phyloP scores from a whole-genome alignment of 1,139 yeast genomes.

The Kodamaea arcana region DNA sequence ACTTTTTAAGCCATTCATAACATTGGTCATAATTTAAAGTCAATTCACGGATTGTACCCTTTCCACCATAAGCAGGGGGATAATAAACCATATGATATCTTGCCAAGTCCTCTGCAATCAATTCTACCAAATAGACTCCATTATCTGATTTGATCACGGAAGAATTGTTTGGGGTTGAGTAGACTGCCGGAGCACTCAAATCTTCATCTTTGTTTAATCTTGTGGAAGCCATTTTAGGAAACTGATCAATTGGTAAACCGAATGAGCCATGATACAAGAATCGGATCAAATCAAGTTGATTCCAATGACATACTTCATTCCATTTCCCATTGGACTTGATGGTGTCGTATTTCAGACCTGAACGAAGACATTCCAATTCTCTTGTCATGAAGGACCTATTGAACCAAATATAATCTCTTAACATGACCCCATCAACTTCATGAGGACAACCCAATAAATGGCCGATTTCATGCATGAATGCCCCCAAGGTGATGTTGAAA shows the following conservation, averaged over 20 bases:
- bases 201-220: constrained; percentile 13
- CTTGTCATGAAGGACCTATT: constrained; percentile 78
- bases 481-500: constrained; percentile 81
- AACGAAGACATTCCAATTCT: constrained; percentile 57
- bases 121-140: constrained; percentile 74
- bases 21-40: constrained; percentile 45
- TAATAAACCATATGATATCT: constrained; percentile 57
- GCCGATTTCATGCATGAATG: constrained; percentile 94
- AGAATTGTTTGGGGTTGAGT: constrained; percentile 36
- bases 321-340: constrained; percentile 59
- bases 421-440: constrained; percentile 85
- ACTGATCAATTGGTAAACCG: constrained; percentile 60
- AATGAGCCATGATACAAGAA: constrained; percentile 81
- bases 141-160: constrained; percentile 46
- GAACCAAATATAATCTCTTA: constrained; percentile 76
- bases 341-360: constrained; percentile 31
- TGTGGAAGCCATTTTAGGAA: constrained; percentile 28
- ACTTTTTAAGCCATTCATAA: constrained; percentile 34
- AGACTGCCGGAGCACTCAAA: constrained; percentile 23
- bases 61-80: constrained; percentile 54
- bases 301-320: constrained; percentile 67
- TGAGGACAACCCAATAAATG: constrained; percentile 91
- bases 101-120: constrained; percentile 59
- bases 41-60: constrained; percentile 54
- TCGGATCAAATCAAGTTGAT: constrained; percentile 71